Evolutionary conservation across 2,329 filamentous ascomycete species (phyloP).

Genomic region (Calonectria montana): DNA sequence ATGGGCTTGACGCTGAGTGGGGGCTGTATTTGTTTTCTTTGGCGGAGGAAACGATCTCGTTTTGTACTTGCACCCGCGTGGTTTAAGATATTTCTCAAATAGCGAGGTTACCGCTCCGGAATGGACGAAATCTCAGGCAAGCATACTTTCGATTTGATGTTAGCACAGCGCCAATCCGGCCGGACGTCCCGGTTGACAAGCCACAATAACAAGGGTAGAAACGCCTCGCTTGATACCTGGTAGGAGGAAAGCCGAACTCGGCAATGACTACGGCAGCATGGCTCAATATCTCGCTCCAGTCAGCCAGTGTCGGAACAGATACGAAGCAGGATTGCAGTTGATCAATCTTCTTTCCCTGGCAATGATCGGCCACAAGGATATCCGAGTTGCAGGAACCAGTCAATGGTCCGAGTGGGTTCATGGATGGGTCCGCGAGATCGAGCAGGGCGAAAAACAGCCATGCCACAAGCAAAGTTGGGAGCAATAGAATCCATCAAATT

Average conservation of each 20-base stretch:
- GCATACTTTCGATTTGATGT: not conserved
- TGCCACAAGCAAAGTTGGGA: not conserved
- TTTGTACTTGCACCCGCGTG: not conserved
- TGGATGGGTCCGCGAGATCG: not conserved
- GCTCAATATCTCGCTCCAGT: not conserved
- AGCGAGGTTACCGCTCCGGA: not conserved
- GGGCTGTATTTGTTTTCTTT: not conserved
- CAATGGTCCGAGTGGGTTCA: not conserved
- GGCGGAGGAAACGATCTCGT: not conserved
- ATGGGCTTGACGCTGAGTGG: not conserved
- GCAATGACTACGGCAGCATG: not conserved
- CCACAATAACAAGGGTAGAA: not conserved
- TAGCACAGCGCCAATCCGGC: not conserved
- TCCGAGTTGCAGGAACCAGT: not conserved
- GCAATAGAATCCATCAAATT: not conserved
- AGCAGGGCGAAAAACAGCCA: not conserved
- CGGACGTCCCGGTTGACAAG: not conserved
- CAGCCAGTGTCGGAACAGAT: not conserved
- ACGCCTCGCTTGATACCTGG: not conserved
- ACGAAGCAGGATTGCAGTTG: not conserved
- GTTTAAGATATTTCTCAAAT: not conserved
- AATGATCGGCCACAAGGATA: conserved; percentile 2
- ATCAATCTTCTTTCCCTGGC: not conserved
- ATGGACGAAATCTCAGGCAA: not conserved
- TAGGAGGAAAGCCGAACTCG: conserved; percentile 1